These are phyloP conservation scores for Claviceps capensis DNA, from an alignment of 2,329 filamentous ascomycete genomes.

Conservation along the genomic window DNA sequence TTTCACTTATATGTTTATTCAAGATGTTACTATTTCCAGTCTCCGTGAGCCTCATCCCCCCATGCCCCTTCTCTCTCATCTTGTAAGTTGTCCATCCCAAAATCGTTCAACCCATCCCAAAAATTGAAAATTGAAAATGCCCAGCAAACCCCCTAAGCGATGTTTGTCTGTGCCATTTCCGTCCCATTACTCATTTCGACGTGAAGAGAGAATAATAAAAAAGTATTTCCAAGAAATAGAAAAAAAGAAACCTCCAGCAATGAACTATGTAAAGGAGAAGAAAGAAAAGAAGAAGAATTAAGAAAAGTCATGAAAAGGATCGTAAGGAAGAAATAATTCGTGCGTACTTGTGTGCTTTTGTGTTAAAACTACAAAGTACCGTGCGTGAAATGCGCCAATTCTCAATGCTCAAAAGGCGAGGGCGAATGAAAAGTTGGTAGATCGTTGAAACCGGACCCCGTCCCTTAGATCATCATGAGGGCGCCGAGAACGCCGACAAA, in stretches of 20 bases:
- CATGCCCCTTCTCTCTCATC: too few species aligned
- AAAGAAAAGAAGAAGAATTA: neutral
- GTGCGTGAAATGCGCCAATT: neutral
- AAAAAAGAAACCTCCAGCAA: too few species aligned
- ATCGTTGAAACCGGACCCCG: neutral
- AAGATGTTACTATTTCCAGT: too few species aligned
- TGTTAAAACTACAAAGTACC: too few species aligned
- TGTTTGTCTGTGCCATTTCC: neutral
- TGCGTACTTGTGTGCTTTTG: too few species aligned
- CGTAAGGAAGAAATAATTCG: neutral
- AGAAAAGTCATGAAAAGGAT: neutral
- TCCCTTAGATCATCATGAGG: slow-evolving; percentile 6
- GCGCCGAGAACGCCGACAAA: slow-evolving; percentile 10
- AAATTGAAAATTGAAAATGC: too few species aligned
- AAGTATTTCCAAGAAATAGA: neutral
- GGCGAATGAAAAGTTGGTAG: neutral
- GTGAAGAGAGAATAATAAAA: too few species aligned
- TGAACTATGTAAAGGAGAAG: neutral
- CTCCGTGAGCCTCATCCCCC: too few species aligned
- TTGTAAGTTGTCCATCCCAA: too few species aligned
- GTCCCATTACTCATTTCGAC: neutral
- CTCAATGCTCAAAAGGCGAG: neutral
- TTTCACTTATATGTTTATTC: too few species aligned
- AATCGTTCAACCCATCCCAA: too few species aligned
- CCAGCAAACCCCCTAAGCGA: too few species aligned